Conservation (phyloP, 2,329 filamentous ascomycete genomes). For the Colletotrichum sp. region DNA sequence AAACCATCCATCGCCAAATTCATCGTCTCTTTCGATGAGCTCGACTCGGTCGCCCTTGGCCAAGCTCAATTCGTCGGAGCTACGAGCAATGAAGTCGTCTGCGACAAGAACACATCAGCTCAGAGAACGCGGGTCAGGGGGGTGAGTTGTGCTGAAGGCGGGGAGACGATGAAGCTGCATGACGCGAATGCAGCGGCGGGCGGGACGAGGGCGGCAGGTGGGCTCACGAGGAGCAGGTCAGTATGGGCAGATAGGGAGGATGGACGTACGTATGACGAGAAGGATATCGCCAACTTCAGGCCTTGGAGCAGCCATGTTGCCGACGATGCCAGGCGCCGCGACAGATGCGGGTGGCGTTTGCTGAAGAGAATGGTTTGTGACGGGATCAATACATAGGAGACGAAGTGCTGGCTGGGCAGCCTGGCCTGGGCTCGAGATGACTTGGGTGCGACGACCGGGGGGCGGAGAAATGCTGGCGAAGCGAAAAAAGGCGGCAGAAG, state of each 20-base stretch:
- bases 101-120: neutral
- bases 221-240: neutral
- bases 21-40: slow-evolving; percentile 83
- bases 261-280: slow-evolving; percentile 72
- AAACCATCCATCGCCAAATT: slow-evolving; percentile 90
- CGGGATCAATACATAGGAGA: slow-evolving; percentile 22
- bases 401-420: slow-evolving; percentile 16
- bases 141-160: neutral
- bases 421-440: slow-evolving; percentile 17
- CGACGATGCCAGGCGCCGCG: slow-evolving; percentile 21
- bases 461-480: slow-evolving; percentile 10
- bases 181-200: neutral
- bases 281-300: slow-evolving; percentile 71
- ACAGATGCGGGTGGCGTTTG: slow-evolving; percentile 23
- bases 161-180: slow-evolving; percentile 9
- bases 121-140: neutral
- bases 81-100: slow-evolving; percentile 94
- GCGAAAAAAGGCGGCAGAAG: slow-evolving; percentile 11
- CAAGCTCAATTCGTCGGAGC: slow-evolving; percentile 90
- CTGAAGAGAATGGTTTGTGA: slow-evolving; percentile 16
- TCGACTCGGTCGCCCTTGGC: slow-evolving; percentile 85
- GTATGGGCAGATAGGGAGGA: neutral
- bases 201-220: neutral
- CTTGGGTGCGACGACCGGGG: slow-evolving; percentile 10
- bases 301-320: slow-evolving; percentile 51